These are phyloP conservation scores for Suhomyces kilbournensis DNA, from an alignment of 805 yeast genomes.

Conservation along the genomic window DNA sequence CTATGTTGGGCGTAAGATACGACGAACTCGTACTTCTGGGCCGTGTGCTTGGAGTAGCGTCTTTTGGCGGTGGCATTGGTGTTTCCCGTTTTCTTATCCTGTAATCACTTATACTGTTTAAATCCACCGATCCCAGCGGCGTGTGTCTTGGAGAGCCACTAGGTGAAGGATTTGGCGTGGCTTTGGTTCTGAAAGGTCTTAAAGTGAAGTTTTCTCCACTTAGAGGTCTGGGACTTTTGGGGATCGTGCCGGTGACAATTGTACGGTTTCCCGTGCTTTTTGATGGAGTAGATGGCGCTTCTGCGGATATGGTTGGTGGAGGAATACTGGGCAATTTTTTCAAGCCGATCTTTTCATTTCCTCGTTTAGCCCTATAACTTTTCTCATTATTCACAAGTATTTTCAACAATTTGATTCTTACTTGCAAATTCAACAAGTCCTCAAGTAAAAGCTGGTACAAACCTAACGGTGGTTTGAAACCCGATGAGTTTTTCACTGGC, in stretches of 20 bases:
- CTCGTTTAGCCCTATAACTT: slow-evolving; percentile 27
- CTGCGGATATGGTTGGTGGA: slow-evolving; percentile 9
- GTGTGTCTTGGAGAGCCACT: slow-evolving; percentile 33
- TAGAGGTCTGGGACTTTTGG: slow-evolving; percentile 21
- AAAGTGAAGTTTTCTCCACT: slow-evolving; percentile 33
- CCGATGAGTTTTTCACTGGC: slow-evolving; percentile 30
- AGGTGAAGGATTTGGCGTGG: slow-evolving; percentile 42
- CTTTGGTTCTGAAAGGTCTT: slow-evolving; percentile 41
- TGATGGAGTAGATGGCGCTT: slow-evolving; percentile 13
- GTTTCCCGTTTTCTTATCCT: slow-evolving; percentile 1
- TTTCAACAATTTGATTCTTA: slow-evolving; percentile 19
- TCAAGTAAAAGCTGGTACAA: slow-evolving; percentile 23
- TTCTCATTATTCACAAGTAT: slow-evolving; percentile 24
- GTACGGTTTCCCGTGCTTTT: slow-evolving; percentile 1
- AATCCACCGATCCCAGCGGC: slow-evolving; percentile 13
- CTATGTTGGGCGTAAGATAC: slow-evolving; percentile 22
- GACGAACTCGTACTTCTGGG: slow-evolving; percentile 20
- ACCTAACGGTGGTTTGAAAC: slow-evolving; percentile 39
- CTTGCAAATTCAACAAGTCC: slow-evolving; percentile 25
- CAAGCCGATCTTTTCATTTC: slow-evolving; percentile 25
- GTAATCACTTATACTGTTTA: slow-evolving; percentile 5
- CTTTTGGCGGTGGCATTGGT: background rate
- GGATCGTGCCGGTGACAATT: slow-evolving; percentile 6
- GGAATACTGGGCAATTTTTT: slow-evolving; percentile 16
- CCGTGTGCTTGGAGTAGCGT: background rate